Base-by-base conservation (phyloP, 2,329 filamentous ascomycete genomes). In the Pseudodiploospora longispora region DNA sequence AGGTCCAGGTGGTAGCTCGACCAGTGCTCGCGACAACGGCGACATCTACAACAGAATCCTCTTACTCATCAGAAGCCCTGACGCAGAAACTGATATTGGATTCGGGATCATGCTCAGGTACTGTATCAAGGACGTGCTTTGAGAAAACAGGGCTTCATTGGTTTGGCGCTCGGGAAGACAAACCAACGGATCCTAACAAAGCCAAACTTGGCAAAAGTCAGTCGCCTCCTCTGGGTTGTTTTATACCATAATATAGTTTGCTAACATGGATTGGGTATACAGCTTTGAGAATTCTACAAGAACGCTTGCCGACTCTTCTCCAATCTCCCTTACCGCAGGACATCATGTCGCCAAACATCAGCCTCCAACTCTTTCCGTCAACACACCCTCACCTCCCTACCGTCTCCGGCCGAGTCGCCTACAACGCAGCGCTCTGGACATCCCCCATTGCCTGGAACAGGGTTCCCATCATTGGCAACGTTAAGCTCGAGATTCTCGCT, bases 391-490 rank as follows among this genome's bases (percentile, higher is more conserved):
- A 91, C 62, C 85, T 98, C 3, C 93, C 93, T 31, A 85, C 82
- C n/a, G 93, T 97, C 35, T 87, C 87, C 29, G 93, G 93, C 42
- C 81, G 86, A 38, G 85, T 96, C 32, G 85, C 88, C 39, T 98
- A 98, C 63, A 85, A 85, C 32, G 91, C 93, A 12, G 93, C 93
- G 3, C 72, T 98, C 33, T 97, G 90, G 90, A 96, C 93, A 1
- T 89, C 90, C 0, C 93, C 93, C 0, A 84, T 98, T 41, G 91
- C 90, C 30, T 98, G 93, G 93, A 94, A 94, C 57, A 81, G 87
- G 29, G 76, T 98, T 1, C 93, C 93, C 3, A 79, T 97, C 19
- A 77, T 96, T 30, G 90, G 91, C 52, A 95, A 95, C 57, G 87
- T 96, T 37, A 83, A 82, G 54, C 76, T 98, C 8, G 82, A 87